Percentiles rank a stretch among this genome's conserved stretches.
phyloP scores from a whole-genome alignment of 176 grass and related monocot species.

The Oryza glumipatula region DNA sequence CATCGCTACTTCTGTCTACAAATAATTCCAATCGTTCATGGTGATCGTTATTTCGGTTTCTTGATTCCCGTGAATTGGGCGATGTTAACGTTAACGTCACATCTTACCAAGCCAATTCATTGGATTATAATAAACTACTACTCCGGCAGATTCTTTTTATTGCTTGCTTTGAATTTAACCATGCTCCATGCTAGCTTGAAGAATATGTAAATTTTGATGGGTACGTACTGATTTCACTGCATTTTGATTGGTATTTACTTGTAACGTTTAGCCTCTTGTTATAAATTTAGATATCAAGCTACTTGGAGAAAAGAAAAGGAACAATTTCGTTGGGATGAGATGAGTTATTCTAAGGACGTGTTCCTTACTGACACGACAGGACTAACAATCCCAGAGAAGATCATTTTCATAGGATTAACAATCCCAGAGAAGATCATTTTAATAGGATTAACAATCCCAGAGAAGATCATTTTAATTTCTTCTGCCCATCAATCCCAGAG shows the following conservation, averaged over 20 bases:
- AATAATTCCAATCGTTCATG: not conserved
- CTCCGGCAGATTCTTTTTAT: not conserved
- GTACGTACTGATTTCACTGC: not conserved
- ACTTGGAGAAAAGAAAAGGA: not conserved
- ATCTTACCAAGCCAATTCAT: not conserved
- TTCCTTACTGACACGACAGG: not conserved
- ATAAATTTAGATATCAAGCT: not conserved
- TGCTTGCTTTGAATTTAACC: not conserved
- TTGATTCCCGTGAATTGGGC: not conserved
- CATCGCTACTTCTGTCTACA: not conserved
- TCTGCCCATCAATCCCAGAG: not conserved
- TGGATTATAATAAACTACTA: not conserved
- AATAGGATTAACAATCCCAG: not conserved
- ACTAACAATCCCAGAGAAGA: no score
- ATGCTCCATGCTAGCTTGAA: not conserved
- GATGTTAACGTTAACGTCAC: not conserved
- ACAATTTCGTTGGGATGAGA: not conserved
- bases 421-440: not conserved
- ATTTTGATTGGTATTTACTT: constrained; percentile 1
- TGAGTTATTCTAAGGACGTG: no score
- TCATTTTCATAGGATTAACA: no score
- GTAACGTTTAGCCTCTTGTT: not conserved
- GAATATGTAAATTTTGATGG: not conserved
- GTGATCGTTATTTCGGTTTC: constrained; percentile 7
- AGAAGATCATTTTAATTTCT: no score